Base-by-base conservation (phyloP, 441 rosid genomes). In the Mallotus repandus region DNA sequence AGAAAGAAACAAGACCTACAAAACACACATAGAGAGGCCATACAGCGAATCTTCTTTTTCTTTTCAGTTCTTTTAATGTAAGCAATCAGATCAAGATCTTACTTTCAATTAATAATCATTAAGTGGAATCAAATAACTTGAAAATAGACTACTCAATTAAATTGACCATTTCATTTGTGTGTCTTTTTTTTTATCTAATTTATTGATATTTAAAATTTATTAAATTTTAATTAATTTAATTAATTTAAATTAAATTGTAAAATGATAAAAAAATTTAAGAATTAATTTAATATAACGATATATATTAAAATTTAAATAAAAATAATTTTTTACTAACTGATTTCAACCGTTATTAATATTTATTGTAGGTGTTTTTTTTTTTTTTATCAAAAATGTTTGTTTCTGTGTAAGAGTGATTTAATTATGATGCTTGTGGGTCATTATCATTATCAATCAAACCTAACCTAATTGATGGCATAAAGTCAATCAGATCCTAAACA, bases 41-140 rank as follows among this genome's bases (percentile, higher is more conserved):
- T 7, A 66, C 38, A 61, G 35, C 25, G 18, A 55, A 58, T 57
- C 60, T 58, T 48, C 62, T 63, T 74, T 69, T 18, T 15, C 4
- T 2, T 66, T 45, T 59, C 4, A 0, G 3, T 48, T 18, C 14
- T 9, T 41, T 60, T 72, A 18, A 43, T 15, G 14, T 0, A 48
- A 14, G 21, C 12, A 65, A 32, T 38, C 21, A 48, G 32, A 69
- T 53, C 62, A 62, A 66, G 62, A 72, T 72, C 76, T 75, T 63
- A 58, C 70, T 64, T 71, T 52, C 38, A 52, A 38, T 50, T 19
- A 61, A 48, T 2, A 48, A 43, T 61, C 12, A 41, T 15, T 18
- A 13, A 16, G 4, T 19, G 43, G 29, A 58, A 66, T 59, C 59
- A 59, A 48, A 72, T 63, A 62, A 52, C 58, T 62, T 7, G 61